Conservation (phyloP, 805 yeast species). For the Kluyveromyces nonfermentans region DNA sequence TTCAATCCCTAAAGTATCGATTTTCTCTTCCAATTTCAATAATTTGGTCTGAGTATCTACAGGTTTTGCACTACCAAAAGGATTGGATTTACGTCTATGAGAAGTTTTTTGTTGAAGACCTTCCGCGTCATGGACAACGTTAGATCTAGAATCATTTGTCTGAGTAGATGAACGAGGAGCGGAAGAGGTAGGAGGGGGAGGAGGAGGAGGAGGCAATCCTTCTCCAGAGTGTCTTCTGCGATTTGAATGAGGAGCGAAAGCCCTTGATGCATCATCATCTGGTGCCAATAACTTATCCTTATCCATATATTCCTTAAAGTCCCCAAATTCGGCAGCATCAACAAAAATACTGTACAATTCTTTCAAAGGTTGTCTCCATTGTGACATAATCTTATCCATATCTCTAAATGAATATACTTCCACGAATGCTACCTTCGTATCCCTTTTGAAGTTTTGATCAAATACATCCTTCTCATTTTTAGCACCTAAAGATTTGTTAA, state of each 20-base stretch:
- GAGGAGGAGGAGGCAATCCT: slow-evolving; percentile 1
- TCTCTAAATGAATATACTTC: slow-evolving; percentile 42
- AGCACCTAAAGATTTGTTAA: slow-evolving; percentile 54
- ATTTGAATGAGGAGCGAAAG: slow-evolving; percentile 7
- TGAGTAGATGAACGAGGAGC: not conserved
- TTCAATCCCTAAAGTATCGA: slow-evolving; percentile 36
- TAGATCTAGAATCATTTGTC: slow-evolving; percentile 1
- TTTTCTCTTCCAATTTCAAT: slow-evolving; percentile 48
- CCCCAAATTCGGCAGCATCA: slow-evolving; percentile 31
- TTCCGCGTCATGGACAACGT: slow-evolving; percentile 11
- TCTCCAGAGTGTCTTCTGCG: slow-evolving; percentile 3
- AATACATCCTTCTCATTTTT: slow-evolving; percentile 42
- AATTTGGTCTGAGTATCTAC: slow-evolving; percentile 65
- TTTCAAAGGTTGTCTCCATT: slow-evolving; percentile 25
- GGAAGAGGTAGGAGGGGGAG: slow-evolving; percentile 7
- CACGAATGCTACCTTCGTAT: slow-evolving; percentile 28
- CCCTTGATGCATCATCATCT: slow-evolving; percentile 18
- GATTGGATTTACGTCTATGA: slow-evolving; percentile 42
- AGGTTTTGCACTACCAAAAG: slow-evolving; percentile 82
- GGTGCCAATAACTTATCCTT: slow-evolving; percentile 21
- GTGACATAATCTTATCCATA: slow-evolving; percentile 25
- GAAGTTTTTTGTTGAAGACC: slow-evolving; percentile 15
- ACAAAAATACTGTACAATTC: slow-evolving; percentile 31
- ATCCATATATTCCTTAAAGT: slow-evolving; percentile 30
- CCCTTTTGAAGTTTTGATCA: slow-evolving; percentile 53